phyloP scores from a whole-genome alignment of 2,329 filamentous ascomycete genomes.

The Monosporascus sp. region DNA sequence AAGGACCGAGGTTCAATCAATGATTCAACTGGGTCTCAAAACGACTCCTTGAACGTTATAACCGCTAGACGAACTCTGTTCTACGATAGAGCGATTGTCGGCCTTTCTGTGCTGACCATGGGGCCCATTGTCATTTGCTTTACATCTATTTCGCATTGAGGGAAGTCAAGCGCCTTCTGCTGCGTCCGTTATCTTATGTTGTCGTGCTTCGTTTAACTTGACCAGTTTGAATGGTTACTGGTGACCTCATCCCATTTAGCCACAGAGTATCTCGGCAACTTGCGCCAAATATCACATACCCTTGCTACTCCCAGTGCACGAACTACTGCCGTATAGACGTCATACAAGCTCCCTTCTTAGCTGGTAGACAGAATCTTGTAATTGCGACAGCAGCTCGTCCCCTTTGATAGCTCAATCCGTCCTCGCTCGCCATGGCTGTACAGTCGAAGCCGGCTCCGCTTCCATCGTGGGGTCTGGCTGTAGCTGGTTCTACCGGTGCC shows the following conservation, averaged over 20 bases:
- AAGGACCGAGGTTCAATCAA: background rate
- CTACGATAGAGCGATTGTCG: background rate
- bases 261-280: background rate
- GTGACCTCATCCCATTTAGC: background rate
- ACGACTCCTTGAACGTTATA: background rate
- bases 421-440: conserved; percentile 37
- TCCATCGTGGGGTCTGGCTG: conserved; percentile 87
- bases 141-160: background rate
- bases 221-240: background rate
- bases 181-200: background rate
- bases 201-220: background rate
- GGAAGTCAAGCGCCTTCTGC: background rate
- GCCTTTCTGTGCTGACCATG: background rate
- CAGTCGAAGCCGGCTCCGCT: conserved; percentile 64
- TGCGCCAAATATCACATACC: background rate
- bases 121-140: background rate
- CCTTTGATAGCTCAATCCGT: conserved; percentile 1
- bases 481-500: conserved; percentile 87
- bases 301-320: background rate
- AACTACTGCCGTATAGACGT: background rate
- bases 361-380: background rate
- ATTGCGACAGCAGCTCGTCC: background rate
- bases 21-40: background rate
- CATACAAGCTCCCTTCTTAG: background rate
- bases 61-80: background rate